phyloP scores from a whole-genome alignment of 1,284 basidiomycete genomes.

The Rhodotorula sp. region DNA sequence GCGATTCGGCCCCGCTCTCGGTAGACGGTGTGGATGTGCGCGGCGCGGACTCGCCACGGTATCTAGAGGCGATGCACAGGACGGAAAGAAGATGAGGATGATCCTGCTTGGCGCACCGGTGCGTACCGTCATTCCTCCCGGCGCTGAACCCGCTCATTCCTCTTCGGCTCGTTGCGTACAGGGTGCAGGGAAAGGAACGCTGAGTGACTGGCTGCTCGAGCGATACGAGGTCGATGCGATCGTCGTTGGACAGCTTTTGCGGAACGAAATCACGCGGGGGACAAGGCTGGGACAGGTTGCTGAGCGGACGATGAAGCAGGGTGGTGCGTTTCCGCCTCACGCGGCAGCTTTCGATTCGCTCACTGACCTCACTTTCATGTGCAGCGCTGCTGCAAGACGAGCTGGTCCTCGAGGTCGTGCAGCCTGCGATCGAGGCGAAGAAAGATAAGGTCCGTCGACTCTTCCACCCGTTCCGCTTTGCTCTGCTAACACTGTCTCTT shows the following conservation, averaged over 20 bases:
- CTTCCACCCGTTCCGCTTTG: too few relatives aligned
- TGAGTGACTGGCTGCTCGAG: constrained; percentile 68
- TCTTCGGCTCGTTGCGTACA: background rate
- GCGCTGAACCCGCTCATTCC: background rate
- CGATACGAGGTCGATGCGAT: constrained; percentile 59
- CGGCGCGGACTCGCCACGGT: background rate
- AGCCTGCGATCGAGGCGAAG: constrained; percentile 65
- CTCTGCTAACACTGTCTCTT: too few relatives aligned
- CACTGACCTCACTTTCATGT: background rate
- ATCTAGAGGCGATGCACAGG: background rate
- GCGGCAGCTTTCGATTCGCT: background rate
- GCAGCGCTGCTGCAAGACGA: constrained; percentile 68
- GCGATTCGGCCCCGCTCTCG: too few relatives aligned
- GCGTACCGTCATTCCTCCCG: background rate
- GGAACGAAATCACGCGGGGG: constrained; percentile 72
- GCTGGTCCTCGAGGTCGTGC: constrained; percentile 69
- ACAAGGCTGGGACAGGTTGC: constrained; percentile 69
- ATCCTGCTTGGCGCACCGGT: constrained; percentile 40
- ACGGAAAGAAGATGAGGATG: constrained; percentile 26
- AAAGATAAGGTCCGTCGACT: constrained; percentile 55
- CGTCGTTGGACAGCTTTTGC: constrained; percentile 74
- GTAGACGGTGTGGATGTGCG: background rate
- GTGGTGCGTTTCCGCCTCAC: constrained; percentile 49
- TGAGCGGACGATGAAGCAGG: constrained; percentile 70
- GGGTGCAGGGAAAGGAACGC: constrained; percentile 59